These are phyloP conservation scores for Mortierella sp. DNA, from an alignment of 371 early-diverging fungal genomes.

Conservation along the genomic window DNA sequence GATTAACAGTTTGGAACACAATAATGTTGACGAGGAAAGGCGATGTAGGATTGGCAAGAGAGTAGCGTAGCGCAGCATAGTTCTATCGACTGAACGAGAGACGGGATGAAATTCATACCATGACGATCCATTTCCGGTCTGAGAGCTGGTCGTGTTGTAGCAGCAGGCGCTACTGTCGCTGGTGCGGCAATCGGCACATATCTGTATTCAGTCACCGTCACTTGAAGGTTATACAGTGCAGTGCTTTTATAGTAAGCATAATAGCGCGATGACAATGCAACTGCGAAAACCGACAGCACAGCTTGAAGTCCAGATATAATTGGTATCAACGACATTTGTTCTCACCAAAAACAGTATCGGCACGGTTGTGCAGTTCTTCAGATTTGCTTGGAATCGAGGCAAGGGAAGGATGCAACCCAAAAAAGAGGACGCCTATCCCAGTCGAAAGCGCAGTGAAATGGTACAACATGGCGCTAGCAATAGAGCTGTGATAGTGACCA, in stretches of 20 bases:
- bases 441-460: too few relatives aligned
- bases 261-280: too few relatives aligned
- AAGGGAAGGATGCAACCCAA: not conserved
- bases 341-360: not conserved
- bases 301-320: too few relatives aligned
- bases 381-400: not conserved
- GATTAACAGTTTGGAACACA: not conserved
- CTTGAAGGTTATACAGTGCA: too few relatives aligned
- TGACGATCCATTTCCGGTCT: not conserved
- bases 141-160: not conserved
- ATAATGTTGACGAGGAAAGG: too few relatives aligned
- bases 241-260: too few relatives aligned
- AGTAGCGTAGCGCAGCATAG: too few relatives aligned
- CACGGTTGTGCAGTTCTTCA: not conserved
- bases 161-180: not conserved
- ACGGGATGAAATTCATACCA: not conserved
- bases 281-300: too few relatives aligned
- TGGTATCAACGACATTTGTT: not conserved
- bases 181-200: conserved; percentile 2
- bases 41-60: too few relatives aligned
- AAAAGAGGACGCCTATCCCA: not conserved
- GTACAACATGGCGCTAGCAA: too few relatives aligned
- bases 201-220: conserved; percentile 6
- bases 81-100: too few relatives aligned
- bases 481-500: too few relatives aligned